Evolutionary conservation across 768 basidiomycete genomes (phyloP), one percentile per base, ranked within the genome.

Genomic region (Pisolithus orientalis): DNA sequence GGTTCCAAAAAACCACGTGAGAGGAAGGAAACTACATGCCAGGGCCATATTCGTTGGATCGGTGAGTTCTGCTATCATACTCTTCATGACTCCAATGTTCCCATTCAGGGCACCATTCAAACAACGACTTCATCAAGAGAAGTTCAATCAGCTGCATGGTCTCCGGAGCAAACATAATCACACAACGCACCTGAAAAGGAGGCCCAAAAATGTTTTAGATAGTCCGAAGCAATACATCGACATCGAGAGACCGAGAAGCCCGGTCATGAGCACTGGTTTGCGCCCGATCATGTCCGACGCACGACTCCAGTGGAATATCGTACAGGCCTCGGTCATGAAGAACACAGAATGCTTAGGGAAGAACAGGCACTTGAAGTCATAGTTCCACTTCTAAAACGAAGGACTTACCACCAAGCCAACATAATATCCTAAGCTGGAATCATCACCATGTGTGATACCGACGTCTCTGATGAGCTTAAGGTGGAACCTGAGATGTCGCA

Each of bases 21-120:
- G 67, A 0, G 87, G 87, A 71, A 85, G 72, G 52, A 77, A 84
- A 0, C 83, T 80, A 66, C 84, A 88, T 5, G 83, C 85, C 61
- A 75, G 75, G 2, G 84, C 74, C 39, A 89, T 73, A 63, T 87
- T 87, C 0, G 83, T 80, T 0, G 78, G 66, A 58, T 90, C 86
- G 0, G 86, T 86, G 56, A 90, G 75, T 63, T 90, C 87, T 6
- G 77, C 79, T 67, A 87, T 73, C 74, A 84, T 83, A 57, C 85
- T 85, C 63, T 86, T 88, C 43, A 87, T 78, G 5, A 89, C 80
- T 0, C 86, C 84, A 45, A 83, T 78, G 53, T 87, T 80, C 47
- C 79, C 78, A 71, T 87, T 86, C 44, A 88, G 64, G 14, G 86
- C 86, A 16, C 87, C 87, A 54, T 83, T 85, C 31, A 88, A 66